Evolutionary conservation across 805 yeast genomes (phyloP).

Genomic region (Lachancea sp.): DNA sequence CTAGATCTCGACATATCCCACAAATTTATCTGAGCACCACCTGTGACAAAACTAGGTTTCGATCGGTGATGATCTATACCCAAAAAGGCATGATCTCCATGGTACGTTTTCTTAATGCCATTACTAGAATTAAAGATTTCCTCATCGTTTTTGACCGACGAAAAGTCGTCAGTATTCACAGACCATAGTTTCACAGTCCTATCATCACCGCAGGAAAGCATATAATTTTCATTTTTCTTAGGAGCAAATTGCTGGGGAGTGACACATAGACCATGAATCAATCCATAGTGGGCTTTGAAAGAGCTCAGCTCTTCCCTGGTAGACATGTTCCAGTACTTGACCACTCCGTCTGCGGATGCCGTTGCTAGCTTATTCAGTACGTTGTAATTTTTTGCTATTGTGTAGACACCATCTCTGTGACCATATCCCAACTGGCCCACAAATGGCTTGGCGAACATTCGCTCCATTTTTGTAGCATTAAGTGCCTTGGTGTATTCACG

Average conservation of each 20-base stretch:
- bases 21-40: conserved; percentile 82
- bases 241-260: conserved; percentile 41
- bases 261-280: conserved; percentile 78
- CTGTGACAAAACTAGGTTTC: conserved; percentile 76
- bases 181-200: conserved; percentile 88
- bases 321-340: conserved; percentile 90
- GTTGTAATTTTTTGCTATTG: conserved; percentile 71
- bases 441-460: conserved; percentile 97
- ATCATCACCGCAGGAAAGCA: conserved; percentile 85
- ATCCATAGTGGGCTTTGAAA: conserved; percentile 84
- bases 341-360: conserved; percentile 92
- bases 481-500: conserved; percentile 92
- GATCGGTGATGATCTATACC: conserved; percentile 81
- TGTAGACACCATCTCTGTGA: conserved; percentile 89
- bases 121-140: conserved; percentile 31
- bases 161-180: conserved; percentile 48
- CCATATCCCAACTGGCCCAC: conserved; percentile 92
- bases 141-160: conserved; percentile 29
- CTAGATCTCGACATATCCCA: conserved; percentile 85
- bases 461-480: conserved; percentile 89
- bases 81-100: conserved; percentile 79
- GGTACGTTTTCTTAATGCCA: conserved; percentile 70
- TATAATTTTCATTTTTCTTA: conserved; percentile 36
- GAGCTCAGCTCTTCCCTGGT: conserved; percentile 68
- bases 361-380: conserved; percentile 72